Conservation (phyloP, 208 protist species). For the Crithidia fasciculata region DNA sequence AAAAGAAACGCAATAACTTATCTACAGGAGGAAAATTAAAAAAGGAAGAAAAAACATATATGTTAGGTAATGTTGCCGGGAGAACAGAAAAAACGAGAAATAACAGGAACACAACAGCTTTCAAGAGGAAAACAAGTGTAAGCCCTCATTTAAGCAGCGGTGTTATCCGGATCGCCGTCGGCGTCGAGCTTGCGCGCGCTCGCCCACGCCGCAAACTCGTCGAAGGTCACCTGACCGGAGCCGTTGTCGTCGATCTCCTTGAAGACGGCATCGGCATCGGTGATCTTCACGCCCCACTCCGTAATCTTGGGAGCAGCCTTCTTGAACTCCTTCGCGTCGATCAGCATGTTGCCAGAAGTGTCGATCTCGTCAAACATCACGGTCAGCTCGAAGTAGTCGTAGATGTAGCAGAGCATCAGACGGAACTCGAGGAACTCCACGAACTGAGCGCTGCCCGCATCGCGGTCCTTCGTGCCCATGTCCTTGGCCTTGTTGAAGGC, state of each 20-base stretch:
- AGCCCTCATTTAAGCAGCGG: conserved; percentile 4
- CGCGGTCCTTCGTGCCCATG: conserved; percentile 43
- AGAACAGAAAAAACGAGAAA: conserved; percentile 7
- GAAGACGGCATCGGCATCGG: conserved; percentile 65
- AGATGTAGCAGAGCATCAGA: conserved; percentile 78
- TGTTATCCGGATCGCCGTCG: conserved; percentile 60
- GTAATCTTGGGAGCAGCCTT: conserved; percentile 57
- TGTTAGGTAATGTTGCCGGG: conserved; percentile 8
- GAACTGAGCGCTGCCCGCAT: conserved; percentile 40
- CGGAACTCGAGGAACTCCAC: conserved; percentile 83
- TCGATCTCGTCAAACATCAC: conserved; percentile 88
- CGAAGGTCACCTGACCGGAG: conserved; percentile 76
- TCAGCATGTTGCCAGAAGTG: conserved; percentile 69
- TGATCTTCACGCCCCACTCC: conserved; percentile 66
- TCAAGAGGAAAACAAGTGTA: neutral
- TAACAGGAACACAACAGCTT: conserved; percentile 6
- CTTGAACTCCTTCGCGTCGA: conserved; percentile 74
- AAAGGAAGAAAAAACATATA: conserved; percentile 21
- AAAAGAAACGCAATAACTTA: conserved; percentile 22
- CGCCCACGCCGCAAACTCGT: conserved; percentile 82
- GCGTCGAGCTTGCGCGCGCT: conserved; percentile 48
- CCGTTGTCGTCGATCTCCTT: conserved; percentile 73
- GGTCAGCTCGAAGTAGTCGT: conserved; percentile 71
- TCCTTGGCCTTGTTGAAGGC: conserved; percentile 82
- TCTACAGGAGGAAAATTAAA: conserved; percentile 22